phyloP scores from a whole-genome alignment of 108 stramenopile genomes.

The Pseudonitzschia multiseries region DNA sequence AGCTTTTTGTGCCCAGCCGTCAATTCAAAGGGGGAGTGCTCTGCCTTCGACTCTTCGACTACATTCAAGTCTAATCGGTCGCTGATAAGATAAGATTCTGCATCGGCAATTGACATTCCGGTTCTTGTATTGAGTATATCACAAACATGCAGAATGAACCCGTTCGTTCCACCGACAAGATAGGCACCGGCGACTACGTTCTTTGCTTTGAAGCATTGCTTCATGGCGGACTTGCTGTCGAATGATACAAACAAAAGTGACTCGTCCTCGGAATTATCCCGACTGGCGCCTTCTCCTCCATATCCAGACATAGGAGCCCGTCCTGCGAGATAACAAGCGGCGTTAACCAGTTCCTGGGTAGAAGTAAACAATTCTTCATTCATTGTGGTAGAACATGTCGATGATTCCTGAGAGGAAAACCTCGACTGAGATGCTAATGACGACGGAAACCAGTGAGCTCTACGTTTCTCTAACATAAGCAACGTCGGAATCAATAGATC shows the following conservation, averaged over 20 bases:
- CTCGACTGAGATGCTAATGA: not conserved
- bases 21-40: constrained; percentile 38
- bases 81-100: constrained; percentile 56
- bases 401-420: not conserved
- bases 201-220: constrained; percentile 58
- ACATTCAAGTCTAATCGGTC: constrained; percentile 24
- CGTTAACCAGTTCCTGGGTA: constrained; percentile 69
- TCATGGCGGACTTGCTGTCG: constrained; percentile 58
- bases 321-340: constrained; percentile 71
- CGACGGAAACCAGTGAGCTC: constrained; percentile 39
- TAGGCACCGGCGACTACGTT: constrained; percentile 77
- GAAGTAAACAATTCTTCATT: constrained; percentile 25
- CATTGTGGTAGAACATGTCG: not conserved
- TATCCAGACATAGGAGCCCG: constrained; percentile 7
- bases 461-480: constrained; percentile 47
- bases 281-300: not conserved
- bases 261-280: constrained; percentile 24
- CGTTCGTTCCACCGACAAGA: constrained; percentile 73
- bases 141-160: constrained; percentile 67
- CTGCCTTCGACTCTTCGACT: constrained; percentile 3
- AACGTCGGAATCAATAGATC: constrained; percentile 72
- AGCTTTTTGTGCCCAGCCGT: constrained; percentile 52
- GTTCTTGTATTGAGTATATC: constrained; percentile 52
- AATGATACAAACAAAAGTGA: constrained; percentile 48
- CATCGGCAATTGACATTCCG: constrained; percentile 62